phyloP scores from a whole-genome alignment of 305 asterid genomes.

The Ajuga reptans region DNA sequence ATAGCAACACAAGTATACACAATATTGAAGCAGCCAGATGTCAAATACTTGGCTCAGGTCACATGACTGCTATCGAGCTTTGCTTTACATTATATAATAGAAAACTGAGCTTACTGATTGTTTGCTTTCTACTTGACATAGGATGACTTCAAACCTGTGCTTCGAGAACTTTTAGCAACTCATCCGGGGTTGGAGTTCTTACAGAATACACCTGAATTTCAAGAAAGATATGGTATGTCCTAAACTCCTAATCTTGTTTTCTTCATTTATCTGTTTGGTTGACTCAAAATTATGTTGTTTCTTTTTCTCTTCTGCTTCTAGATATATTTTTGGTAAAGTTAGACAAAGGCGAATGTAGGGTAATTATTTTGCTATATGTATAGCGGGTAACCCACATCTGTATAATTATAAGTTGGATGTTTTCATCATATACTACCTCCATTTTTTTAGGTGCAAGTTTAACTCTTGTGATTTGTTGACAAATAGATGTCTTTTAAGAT shows the following conservation, averaged over 20 bases:
- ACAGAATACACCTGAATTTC: conserved; percentile 90
- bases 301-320: neutral
- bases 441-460: too few relatives aligned
- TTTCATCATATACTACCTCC: neutral
- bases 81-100: conserved; percentile 3
- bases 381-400: neutral
- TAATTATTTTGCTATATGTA: neutral
- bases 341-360: neutral
- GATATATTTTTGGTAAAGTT: conserved; percentile 7
- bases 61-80: conserved; percentile 8
- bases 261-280: neutral
- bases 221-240: conserved; percentile 83
- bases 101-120: conserved; percentile 1
- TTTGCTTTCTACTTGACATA: conserved; percentile 29
- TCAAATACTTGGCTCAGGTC: conserved; percentile 59
- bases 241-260: conserved; percentile 17
- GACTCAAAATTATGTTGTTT: neutral
- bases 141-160: conserved; percentile 85
- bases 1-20: conserved; percentile 59
- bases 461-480: too few relatives aligned
- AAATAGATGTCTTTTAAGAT: too few relatives aligned
- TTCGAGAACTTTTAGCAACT: conserved; percentile 77
- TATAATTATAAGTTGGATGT: neutral
- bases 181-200: conserved; percentile 94
- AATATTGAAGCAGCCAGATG: conserved; percentile 71